These are phyloP conservation scores for Linanthus parryae DNA, from an alignment of 148 eudicot genomes.

Conservation along the genomic window DNA sequence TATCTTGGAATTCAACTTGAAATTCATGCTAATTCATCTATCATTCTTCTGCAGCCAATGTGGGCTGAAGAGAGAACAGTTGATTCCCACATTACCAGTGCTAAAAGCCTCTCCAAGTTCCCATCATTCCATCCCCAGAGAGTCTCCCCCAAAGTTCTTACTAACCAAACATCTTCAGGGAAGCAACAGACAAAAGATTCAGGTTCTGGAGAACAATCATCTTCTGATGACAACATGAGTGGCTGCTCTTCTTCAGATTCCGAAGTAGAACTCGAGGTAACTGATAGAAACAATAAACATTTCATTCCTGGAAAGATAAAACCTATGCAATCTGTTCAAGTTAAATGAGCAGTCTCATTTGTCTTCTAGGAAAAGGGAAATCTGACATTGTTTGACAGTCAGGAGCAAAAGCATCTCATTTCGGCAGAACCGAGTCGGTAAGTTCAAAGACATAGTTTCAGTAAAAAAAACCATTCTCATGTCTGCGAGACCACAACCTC, in stretches of 20 bases:
- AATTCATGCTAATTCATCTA: not conserved
- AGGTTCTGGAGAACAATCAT: constrained; percentile 16
- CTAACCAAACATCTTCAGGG: constrained; percentile 14
- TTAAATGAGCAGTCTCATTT: not conserved
- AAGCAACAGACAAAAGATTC: constrained; percentile 11
- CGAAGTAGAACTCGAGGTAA: constrained; percentile 25
- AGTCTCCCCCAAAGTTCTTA: constrained; percentile 31
- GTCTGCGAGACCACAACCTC: not conserved
- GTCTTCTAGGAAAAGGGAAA: constrained; percentile 25
- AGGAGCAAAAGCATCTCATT: constrained; percentile 8
- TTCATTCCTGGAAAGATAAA: constrained; percentile 19
- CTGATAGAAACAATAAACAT: constrained; percentile 17
- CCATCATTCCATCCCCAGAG: constrained; percentile 37
- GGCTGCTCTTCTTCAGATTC: constrained; percentile 23
- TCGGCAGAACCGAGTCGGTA: constrained; percentile 22
- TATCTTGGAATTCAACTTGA: not conserved
- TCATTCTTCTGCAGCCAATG: constrained; percentile 29
- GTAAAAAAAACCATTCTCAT: not conserved
- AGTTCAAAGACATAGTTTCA: not conserved
- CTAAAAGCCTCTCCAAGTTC: constrained; percentile 23
- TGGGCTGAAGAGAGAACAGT: constrained; percentile 32
- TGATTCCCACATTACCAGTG: constrained; percentile 13
- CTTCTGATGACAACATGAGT: constrained; percentile 16
- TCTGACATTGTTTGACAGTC: constrained; percentile 11
- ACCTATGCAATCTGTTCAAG: constrained; percentile 10